Base-by-base conservation (phyloP, 352 stramenopile genomes). In the Globisporangium acanthophoron region DNA sequence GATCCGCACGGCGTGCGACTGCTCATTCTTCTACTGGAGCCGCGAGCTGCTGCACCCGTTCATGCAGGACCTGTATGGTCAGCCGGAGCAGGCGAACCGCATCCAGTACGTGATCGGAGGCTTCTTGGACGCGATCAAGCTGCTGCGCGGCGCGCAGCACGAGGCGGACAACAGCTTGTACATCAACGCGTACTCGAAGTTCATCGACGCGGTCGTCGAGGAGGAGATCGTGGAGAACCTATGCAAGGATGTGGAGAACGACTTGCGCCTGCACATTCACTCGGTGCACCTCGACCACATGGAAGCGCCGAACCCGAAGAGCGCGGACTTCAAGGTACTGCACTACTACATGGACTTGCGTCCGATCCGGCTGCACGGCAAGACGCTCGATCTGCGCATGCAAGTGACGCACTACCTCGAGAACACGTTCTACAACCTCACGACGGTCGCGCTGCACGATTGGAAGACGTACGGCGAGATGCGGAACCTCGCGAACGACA, bases 381-480 rank as follows among this genome's bases (percentile, higher is more conserved):
- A 88, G 58, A 82, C 79, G 59, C 64, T 98, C 40, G 71, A 96
- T 47, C 62, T 98, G 41, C 80, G 87, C 45, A 66, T 85, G 52
- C 78, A 87, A 37, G 90, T 98, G 18, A 93, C 87, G 37, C 79
- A 94, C 60, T 97, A 97, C 61, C 71, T 98, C n/a, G 90, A 98
- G 58, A 93, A 77, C 57, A 96, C 82, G 43, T 98, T 98, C 62
- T 98, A 98, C 68, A 96, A 98, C 56, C 79, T 98, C 46, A 98
- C 92, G 29, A 97, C 89, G 5, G 74, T 98, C 3, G 89, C 88
- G 37, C 64, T 98, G n/a, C 92, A 98, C 62, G 94, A 98, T 66
- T 98, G 92, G 87, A 96, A 95, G 64, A 97, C 90, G 18, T 98
- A 95, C 55, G 82, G 85, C 7, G 91, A 98, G 52, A 98, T 98